Conservation (phyloP, 1,284 basidiomycete species). For the Ceratobasidium sp. region DNA sequence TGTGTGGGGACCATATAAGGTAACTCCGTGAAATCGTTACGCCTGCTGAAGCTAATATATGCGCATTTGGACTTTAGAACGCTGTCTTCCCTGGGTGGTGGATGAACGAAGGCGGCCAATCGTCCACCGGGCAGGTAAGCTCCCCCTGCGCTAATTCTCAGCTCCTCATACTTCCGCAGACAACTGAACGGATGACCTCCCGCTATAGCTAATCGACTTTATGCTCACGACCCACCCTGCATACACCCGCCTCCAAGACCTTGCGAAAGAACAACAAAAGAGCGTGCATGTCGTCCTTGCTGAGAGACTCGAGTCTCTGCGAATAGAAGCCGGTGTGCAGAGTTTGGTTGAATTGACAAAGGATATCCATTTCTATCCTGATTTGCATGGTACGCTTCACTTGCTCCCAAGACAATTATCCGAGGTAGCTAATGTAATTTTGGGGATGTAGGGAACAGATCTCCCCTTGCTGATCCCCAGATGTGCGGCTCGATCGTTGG, state of each 20-base stretch:
- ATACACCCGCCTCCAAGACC: conserved; percentile 72
- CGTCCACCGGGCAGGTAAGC: conserved; percentile 91
- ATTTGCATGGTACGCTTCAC: conserved; percentile 75
- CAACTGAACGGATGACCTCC: not conserved
- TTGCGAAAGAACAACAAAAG: conserved; percentile 57
- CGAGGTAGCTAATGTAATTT: not conserved
- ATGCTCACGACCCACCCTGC: conserved; percentile 93
- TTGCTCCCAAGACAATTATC: conserved; percentile 26
- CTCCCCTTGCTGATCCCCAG: conserved; percentile 91
- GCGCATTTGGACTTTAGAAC: conserved; percentile 59
- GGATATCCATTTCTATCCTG: conserved; percentile 93
- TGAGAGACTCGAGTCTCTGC: conserved; percentile 76
- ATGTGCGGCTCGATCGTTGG: conserved; percentile 95
- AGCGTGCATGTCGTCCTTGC: conserved; percentile 70
- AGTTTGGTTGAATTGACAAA: conserved; percentile 88
- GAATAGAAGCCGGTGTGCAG: conserved; percentile 64
- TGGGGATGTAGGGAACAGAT: conserved; percentile 81
- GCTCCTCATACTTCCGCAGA: too few relatives aligned
- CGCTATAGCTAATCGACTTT: conserved; percentile 85
- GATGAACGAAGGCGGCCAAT: conserved; percentile 99
- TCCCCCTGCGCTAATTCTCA: conserved; percentile 2
- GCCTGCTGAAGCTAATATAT: not conserved
- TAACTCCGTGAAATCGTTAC: conserved; percentile 48
- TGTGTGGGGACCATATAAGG: conserved; percentile 97
- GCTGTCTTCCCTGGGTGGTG: conserved; percentile 93